Base-by-base conservation (phyloP, 2,329 filamentous ascomycete species). In the Aspergillus persii region DNA sequence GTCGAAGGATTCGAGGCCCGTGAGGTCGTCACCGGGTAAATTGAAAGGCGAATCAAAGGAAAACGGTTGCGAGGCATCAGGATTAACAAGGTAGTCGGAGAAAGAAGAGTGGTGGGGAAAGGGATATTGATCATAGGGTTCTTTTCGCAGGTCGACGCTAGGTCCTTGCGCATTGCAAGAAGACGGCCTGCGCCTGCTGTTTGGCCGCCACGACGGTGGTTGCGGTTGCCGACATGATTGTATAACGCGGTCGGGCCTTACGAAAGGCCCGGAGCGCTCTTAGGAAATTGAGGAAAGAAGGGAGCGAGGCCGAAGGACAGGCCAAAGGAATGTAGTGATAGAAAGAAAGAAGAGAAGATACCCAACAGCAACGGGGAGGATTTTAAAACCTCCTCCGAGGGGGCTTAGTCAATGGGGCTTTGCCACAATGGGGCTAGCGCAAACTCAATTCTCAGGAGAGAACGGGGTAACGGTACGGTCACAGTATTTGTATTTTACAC, bases 221-320 rank as follows among this genome's bases (percentile, higher is more conserved):
- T n/a, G 15, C 36, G 36, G 36, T 7, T 15, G 36, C 36, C 36
- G 36, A 5, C 36, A 58, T 58, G 57, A 47, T 44, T 58, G 51
- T 53, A 58, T 58, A 18, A 29, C 57, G 36, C 47, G 48, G 39
- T 46, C 52, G 57, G 57, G 57, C 57, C 57, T 58, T 15, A 44
- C 18, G 8, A 29, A 36, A 56, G 57, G 57, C 57, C 57, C 57
- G 57, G 41, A 18, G 23, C 47, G 47, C 51, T 50, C 26, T 49
- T 39, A 26, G 36, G 23, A 23, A 12, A 11, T 44, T 29, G n/a
- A 8, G 36, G 12, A 54, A 50, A 44, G 39, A 46, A 30, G 8
- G n/a, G 31, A 47, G 18, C 18, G 30, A 30, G 39, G 36, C 49
- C 30, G 27, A 18, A 31, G 27, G 4, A 30, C 30, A 31, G 27